These are phyloP conservation scores for Botrytis porri DNA, from an alignment of 2,329 filamentous ascomycete species.

Conservation along the genomic window DNA sequence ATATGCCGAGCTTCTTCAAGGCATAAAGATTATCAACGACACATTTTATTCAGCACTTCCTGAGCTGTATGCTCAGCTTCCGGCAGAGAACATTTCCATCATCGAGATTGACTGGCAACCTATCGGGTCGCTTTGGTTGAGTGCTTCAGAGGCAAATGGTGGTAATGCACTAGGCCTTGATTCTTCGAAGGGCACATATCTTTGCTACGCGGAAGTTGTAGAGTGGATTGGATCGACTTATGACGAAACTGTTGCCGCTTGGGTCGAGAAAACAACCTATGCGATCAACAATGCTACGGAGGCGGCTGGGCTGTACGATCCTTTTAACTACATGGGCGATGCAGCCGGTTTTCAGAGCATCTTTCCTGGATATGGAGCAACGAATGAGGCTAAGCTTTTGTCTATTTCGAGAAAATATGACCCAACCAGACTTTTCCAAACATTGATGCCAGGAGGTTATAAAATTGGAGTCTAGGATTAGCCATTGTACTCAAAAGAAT, in stretches of 20 bases:
- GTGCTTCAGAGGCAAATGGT: background rate
- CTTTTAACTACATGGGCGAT: background rate
- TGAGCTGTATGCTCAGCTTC: background rate
- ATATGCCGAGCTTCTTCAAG: background rate
- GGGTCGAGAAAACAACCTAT: background rate
- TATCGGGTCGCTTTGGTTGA: background rate
- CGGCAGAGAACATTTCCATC: background rate
- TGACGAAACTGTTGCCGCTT: background rate
- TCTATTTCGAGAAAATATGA: background rate
- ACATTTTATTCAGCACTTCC: background rate
- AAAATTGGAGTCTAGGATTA: background rate
- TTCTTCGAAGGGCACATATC: background rate
- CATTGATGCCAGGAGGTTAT: background rate
- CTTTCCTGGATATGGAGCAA: background rate
- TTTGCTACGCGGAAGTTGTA: background rate
- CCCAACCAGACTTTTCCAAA: background rate
- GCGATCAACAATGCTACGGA: background rate
- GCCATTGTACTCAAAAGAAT: background rate
- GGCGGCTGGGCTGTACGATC: background rate
- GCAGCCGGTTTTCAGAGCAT: background rate
- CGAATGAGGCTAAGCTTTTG: background rate
- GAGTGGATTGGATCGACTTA: background rate
- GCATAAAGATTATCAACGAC: background rate
- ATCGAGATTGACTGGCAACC: background rate
- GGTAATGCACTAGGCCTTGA: background rate